These are phyloP conservation scores for Conticribra guillardii DNA, from an alignment of 108 stramenopile species.

Conservation along the genomic window DNA sequence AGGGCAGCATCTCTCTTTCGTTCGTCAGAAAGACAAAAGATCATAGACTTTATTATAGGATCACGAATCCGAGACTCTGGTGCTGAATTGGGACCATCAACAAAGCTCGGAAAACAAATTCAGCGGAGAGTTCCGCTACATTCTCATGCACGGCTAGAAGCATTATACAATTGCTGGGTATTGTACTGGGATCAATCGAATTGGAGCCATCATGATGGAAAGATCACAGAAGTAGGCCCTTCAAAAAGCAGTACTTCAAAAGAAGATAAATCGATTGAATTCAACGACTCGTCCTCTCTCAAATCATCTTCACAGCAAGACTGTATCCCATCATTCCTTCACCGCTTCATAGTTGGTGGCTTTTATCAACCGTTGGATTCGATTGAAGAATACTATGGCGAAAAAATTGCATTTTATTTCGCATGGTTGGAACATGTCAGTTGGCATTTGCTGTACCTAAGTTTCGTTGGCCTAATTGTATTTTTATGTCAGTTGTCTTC, in stretches of 20 bases:
- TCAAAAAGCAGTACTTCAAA: too few relatives aligned
- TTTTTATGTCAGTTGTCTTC: conserved; percentile 65
- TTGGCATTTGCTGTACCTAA: conserved; percentile 73
- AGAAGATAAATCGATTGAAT: conserved; percentile 18
- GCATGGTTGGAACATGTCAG: conserved; percentile 96
- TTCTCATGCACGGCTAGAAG: conserved; percentile 78
- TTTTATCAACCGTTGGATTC: conserved; percentile 92
- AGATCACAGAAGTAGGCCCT: conserved; percentile 27
- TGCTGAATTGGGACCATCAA: conserved; percentile 82
- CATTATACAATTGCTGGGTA: conserved; percentile 76
- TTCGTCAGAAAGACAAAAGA: conserved; percentile 81
- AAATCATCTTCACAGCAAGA: conserved; percentile 3
- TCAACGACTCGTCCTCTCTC: background rate
- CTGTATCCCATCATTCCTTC: conserved; percentile 57
- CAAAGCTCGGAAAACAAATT: conserved; percentile 84
- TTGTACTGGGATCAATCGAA: conserved; percentile 72
- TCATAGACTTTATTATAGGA: conserved; percentile 91
- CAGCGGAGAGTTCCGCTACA: conserved; percentile 84
- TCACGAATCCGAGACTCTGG: conserved; percentile 90
- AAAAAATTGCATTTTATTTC: conserved; percentile 97
- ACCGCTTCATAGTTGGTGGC: conserved; percentile 76
- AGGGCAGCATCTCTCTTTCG: conserved; percentile 71
- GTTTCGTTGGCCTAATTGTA: conserved; percentile 74
- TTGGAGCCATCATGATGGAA: conserved; percentile 59
- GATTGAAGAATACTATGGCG: conserved; percentile 97